Conservation (phyloP, 257 asterid species). For the Solanum lycopersicoides region DNA sequence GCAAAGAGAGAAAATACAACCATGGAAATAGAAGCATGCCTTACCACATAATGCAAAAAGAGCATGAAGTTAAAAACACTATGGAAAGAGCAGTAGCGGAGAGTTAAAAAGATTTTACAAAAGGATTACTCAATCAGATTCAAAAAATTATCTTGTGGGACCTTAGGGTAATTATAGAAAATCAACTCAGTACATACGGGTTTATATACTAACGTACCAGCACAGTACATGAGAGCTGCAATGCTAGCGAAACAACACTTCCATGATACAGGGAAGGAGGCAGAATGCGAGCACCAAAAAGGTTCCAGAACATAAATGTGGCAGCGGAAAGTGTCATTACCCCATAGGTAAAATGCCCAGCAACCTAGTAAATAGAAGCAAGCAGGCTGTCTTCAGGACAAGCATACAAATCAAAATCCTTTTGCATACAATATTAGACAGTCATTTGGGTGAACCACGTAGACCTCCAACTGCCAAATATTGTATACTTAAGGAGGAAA, state of each 20-base stretch:
- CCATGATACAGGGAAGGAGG: constrained; percentile 90
- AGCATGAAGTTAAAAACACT: neutral
- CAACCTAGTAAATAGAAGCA: constrained; percentile 46
- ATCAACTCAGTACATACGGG: neutral
- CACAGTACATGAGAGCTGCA: constrained; percentile 98
- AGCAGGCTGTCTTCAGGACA: neutral
- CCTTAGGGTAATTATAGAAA: neutral
- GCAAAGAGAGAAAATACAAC: neutral
- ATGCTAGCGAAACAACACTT: constrained; percentile 79
- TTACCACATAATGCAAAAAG: neutral
- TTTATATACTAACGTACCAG: constrained; percentile 49
- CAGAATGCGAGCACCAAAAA: constrained; percentile 65
- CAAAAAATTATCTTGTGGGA: neutral
- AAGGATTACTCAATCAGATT: neutral
- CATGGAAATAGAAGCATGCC: neutral
- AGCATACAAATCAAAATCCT: neutral
- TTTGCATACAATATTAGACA: neutral
- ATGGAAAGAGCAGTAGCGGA: neutral
- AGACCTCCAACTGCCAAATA: neutral
- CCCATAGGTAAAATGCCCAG: constrained; percentile 94
- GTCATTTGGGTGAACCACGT: neutral
- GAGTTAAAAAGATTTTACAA: neutral
- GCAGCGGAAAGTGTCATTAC: constrained; percentile 97
- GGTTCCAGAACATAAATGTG: constrained; percentile 93
- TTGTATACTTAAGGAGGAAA: neutral